Percentiles rank a stretch among this genome's conserved stretches.
phyloP scores from a whole-genome alignment of 139 green algal species.

The Edaphochlamys debaryana region DNA sequence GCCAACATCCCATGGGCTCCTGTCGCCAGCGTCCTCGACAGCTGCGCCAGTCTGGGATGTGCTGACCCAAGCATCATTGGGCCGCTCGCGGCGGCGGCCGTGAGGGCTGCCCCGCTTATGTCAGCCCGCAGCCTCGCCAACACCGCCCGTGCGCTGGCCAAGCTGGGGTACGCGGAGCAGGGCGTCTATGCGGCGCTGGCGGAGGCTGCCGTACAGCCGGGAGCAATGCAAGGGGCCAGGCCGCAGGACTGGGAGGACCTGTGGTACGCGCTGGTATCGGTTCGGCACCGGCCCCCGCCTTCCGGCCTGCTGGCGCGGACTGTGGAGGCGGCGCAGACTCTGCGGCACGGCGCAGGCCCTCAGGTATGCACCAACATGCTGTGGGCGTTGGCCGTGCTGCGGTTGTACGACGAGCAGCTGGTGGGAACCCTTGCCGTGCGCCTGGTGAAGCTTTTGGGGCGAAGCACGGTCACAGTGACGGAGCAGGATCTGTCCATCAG shows the following conservation, averaged over 20 bases:
- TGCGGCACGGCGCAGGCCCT: neutral
- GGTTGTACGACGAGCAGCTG: neutral
- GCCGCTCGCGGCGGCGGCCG: too few relatives aligned
- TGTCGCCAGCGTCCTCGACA: neutral
- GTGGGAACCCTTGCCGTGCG: neutral
- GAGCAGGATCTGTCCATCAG: neutral
- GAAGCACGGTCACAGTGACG: neutral
- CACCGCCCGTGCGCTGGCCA: slow-evolving; percentile 4
- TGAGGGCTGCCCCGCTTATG: neutral
- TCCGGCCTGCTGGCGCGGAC: neutral
- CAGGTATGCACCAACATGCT: slow-evolving; percentile 6
- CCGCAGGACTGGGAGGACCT: neutral
- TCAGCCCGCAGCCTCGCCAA: neutral
- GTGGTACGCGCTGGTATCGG: neutral
- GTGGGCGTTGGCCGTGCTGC: slow-evolving; percentile 18
- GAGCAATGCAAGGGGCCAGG: neutral
- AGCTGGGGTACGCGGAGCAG: neutral
- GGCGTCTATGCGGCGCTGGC: neutral
- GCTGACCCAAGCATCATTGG: too few relatives aligned
- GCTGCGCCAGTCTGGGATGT: neutral
- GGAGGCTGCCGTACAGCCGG: neutral
- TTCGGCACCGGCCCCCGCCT: neutral
- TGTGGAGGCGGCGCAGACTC: too few relatives aligned
- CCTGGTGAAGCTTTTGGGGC: neutral
- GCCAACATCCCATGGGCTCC: neutral